A percentile compares a stretch with the other conserved stretches of the same genome.
phyloP scores from a whole-genome alignment of 208 protist genomes.

The Wallacemonas rigidus region DNA sequence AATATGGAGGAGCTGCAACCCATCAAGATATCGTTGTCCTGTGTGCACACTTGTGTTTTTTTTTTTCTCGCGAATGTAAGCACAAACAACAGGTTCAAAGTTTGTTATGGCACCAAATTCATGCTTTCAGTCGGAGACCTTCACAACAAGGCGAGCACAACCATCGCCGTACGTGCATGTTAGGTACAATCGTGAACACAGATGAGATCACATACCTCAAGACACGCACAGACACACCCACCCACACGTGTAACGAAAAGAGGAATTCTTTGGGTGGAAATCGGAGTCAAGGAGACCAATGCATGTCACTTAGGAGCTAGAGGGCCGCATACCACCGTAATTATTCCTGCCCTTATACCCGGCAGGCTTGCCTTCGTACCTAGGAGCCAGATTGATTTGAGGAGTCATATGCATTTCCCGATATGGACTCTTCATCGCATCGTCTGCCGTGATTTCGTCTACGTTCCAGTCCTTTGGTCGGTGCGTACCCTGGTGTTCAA shows the following conservation, averaged over 20 bases:
- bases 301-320: not conserved
- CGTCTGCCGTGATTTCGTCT: slow-evolving; percentile 73
- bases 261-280: not conserved
- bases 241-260: not conserved
- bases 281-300: no score
- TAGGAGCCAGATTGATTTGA: slow-evolving; percentile 60
- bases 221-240: not conserved
- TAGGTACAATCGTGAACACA: no score
- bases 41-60: no score
- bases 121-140: no score
- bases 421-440: slow-evolving; percentile 61
- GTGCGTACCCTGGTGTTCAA: slow-evolving; percentile 53
- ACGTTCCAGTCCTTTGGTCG: slow-evolving; percentile 83
- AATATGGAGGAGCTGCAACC: no score
- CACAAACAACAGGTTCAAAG: no score
- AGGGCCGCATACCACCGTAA: slow-evolving; percentile 84
- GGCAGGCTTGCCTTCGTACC: slow-evolving; percentile 78
- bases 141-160: no score
- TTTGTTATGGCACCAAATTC: no score
- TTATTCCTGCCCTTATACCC: slow-evolving; percentile 78
- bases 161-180: no score
- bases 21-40: no score
- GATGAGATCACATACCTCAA: not conserved
- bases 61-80: no score
- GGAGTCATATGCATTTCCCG: slow-evolving; percentile 90